Conservation (phyloP, 108 stramenopile species). For the Halocafeteria seosinensis region DNA sequence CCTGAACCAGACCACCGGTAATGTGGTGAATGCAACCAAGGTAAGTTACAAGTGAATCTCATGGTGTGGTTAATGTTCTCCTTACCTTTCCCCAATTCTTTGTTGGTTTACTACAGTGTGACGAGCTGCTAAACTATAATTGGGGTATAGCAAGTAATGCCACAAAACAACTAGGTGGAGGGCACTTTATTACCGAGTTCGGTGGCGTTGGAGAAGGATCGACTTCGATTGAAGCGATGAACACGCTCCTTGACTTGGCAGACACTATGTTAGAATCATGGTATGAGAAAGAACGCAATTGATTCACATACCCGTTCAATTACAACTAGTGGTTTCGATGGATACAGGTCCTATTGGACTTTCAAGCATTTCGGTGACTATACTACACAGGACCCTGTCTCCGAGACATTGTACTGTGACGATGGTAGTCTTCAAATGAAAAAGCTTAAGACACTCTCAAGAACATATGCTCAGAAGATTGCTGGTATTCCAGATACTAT, state of each 20-base stretch:
- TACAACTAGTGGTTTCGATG: too few species aligned
- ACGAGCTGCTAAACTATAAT: too few species aligned
- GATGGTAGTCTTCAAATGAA: background rate
- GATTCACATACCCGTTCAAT: too few species aligned
- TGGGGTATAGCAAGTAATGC: background rate
- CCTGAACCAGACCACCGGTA: too few species aligned
- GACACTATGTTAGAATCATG: conserved; percentile 1
- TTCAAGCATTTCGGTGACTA: conserved; percentile 22
- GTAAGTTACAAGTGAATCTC: too few species aligned
- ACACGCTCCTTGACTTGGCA: background rate
- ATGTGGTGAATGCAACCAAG: too few species aligned
- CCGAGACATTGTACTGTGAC: conserved; percentile 1
- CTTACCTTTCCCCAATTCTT: too few species aligned
- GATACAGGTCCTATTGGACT: conserved; percentile 21
- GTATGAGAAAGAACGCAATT: too few species aligned
- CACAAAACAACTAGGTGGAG: conserved; percentile 3
- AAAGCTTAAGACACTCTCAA: background rate
- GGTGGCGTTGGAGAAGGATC: conserved; percentile 1
- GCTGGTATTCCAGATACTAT: background rate
- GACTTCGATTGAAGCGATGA: background rate
- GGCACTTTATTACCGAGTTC: conserved; percentile 19
- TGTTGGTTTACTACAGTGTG: too few species aligned
- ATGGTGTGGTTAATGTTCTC: too few species aligned
- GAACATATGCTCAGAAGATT: background rate
- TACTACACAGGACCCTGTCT: conserved; percentile 8